Conservation (phyloP, 2,329 filamentous ascomycete species). For the Penicillium sp. region DNA sequence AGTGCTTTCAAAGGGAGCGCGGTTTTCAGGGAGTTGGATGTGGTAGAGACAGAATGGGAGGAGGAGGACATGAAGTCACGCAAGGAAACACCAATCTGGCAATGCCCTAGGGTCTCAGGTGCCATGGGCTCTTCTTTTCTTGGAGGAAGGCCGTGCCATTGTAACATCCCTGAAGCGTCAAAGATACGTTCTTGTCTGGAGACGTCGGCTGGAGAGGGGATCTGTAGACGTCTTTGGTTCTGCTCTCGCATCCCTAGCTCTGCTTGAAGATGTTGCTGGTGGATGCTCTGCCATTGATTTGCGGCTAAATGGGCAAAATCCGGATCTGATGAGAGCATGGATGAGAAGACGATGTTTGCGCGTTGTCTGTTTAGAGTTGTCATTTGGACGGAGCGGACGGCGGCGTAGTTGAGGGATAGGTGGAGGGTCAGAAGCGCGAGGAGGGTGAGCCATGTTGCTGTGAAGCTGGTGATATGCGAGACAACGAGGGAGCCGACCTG, state of each 20-base stretch:
- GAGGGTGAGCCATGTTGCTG: conserved; percentile 75
- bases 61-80: conserved; percentile 34
- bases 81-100: conserved; percentile 59
- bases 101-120: conserved; percentile 52
- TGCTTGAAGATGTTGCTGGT: neutral
- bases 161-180: conserved; percentile 69
- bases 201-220: conserved; percentile 68
- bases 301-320: conserved; percentile 23
- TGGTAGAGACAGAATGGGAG: conserved; percentile 7
- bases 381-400: conserved; percentile 84
- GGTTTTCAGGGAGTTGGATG: conserved; percentile 30
- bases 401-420: conserved; percentile 82
- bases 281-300: neutral
- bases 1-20: conserved; percentile 53
- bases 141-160: conserved; percentile 44
- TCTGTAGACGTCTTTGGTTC: neutral
- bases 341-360: conserved; percentile 75
- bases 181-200: conserved; percentile 64
- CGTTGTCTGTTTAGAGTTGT: conserved; percentile 83
- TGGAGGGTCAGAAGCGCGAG: conserved; percentile 75
- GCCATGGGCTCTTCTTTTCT: neutral
- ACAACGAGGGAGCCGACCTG: conserved; percentile 79
- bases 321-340: conserved; percentile 51
- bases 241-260: neutral
- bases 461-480: conserved; percentile 70